Evolutionary conservation across 75 land plant genomes (phyloP).

Genomic region (Cryptomeria japonica): DNA sequence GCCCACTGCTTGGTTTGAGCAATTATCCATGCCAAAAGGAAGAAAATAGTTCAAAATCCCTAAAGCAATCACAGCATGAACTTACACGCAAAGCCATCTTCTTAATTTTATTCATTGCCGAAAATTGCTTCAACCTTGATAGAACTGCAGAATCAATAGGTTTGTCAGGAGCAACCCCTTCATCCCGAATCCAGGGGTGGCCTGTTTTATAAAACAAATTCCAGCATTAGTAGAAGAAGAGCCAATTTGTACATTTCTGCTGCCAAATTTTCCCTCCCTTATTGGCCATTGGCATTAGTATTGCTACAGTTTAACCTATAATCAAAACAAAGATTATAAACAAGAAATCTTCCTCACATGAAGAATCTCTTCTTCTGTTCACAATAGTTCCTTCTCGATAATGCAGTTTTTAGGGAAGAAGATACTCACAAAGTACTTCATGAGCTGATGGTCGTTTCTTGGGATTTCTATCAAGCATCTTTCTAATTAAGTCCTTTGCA

Average conservation of each 20-base stretch:
- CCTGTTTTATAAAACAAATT: conserved; percentile 33
- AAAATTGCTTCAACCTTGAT: conserved; percentile 91
- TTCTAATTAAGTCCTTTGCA: conserved; percentile 76
- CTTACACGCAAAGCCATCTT: conserved; percentile 87
- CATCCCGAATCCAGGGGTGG: conserved; percentile 95
- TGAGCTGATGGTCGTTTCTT: conserved; percentile 60
- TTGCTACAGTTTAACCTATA: not conserved
- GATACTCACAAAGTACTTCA: conserved; percentile 70
- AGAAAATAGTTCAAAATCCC: conserved; percentile 2
- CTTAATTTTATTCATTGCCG: conserved; percentile 92
- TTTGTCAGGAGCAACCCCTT: conserved; percentile 80
- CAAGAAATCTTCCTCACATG: not conserved
- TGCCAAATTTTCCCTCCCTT: not conserved
- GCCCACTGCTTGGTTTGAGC: too few relatives aligned
- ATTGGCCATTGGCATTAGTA: not conserved
- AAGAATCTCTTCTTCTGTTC: not conserved
- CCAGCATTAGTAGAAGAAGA: not conserved
- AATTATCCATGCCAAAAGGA: not conserved
- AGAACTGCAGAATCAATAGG: conserved; percentile 95
- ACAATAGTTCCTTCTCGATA: not conserved
- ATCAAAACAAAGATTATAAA: not conserved
- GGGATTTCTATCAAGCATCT: conserved; percentile 73
- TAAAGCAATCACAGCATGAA: conserved; percentile 12
- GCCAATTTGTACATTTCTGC: not conserved
- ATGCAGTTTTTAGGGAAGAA: not conserved